Percentiles rank a stretch among this genome's conserved stretches.
phyloP scores from a whole-genome alignment of 768 basidiomycete genomes.

The Leucosporidium creatinivorum region DNA sequence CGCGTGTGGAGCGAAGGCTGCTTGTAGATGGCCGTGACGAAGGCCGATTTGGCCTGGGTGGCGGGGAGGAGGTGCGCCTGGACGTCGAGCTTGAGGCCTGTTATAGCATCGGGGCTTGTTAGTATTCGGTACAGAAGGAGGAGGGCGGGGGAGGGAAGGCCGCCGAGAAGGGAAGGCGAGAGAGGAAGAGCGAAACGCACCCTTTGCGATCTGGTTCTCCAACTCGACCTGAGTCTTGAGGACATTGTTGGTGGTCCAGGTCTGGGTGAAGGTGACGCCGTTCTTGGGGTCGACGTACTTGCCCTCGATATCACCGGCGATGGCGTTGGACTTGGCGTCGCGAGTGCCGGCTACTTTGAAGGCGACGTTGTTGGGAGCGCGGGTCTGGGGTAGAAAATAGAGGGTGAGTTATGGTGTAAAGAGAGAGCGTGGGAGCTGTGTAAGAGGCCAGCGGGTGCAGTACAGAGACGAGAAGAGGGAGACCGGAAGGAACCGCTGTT shows the following conservation, averaged over 20 bases:
- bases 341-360: slow-evolving; percentile 88
- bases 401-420: too few relatives aligned
- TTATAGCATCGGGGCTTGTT: too few relatives aligned
- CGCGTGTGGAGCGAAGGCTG: slow-evolving; percentile 91
- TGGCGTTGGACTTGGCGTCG: slow-evolving; percentile 63
- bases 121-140: too few relatives aligned
- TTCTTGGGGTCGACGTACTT: slow-evolving; percentile 87
- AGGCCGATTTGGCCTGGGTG: slow-evolving; percentile 73
- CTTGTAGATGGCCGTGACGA: slow-evolving; percentile 82
- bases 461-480: neutral
- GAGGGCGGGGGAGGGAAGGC: too few relatives aligned
- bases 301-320: slow-evolving; percentile 86
- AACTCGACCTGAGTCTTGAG: slow-evolving; percentile 88
- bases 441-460: neutral
- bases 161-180: too few relatives aligned
- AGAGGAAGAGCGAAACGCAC: slow-evolving; percentile 16
- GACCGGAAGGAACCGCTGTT: too few relatives aligned
- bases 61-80: slow-evolving; percentile 74
- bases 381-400: slow-evolving; percentile 32
- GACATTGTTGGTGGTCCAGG: slow-evolving; percentile 90
- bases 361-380: slow-evolving; percentile 62
- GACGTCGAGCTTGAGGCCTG: slow-evolving; percentile 84
- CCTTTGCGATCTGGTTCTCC: slow-evolving; percentile 94
- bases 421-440: too few relatives aligned
- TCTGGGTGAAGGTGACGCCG: slow-evolving; percentile 86